Evolutionary conservation across 441 rosid genomes (phyloP).

Genomic region (Gossypium gossypioides): DNA sequence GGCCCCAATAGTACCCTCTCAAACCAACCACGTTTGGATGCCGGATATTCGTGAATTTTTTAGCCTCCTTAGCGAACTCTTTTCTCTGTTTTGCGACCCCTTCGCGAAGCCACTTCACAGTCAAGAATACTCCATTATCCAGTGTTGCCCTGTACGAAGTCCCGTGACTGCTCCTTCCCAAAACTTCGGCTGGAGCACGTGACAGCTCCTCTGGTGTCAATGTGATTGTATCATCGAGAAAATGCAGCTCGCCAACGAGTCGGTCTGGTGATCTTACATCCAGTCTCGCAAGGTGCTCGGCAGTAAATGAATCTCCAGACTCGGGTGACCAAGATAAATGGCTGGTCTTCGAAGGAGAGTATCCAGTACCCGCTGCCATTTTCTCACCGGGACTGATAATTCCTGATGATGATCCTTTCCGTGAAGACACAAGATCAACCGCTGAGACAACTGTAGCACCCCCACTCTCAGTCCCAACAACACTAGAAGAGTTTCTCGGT

Average conservation of each 20-base stretch:
- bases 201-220: conserved; percentile 90
- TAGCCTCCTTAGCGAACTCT: conserved; percentile 90
- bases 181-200: conserved; percentile 92
- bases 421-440: conserved; percentile 65
- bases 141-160: conserved; percentile 88
- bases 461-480: conserved; percentile 41
- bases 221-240: conserved; percentile 78
- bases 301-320: conserved; percentile 82
- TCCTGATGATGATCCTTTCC: conserved; percentile 78
- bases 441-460: conserved; percentile 72
- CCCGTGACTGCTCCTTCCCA: conserved; percentile 99
- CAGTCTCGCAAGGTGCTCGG: conserved; percentile 69
- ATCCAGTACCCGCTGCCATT: conserved; percentile 48
- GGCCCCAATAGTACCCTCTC: conserved; percentile 98
- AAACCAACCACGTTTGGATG: conserved; percentile 96
- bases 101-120: conserved; percentile 96
- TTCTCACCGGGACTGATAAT: conserved; percentile 75
- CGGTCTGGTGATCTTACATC: conserved; percentile 89
- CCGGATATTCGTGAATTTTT: conserved; percentile 83
- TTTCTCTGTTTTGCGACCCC: conserved; percentile 95
- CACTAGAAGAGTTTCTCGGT: conserved; percentile 42
- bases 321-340: conserved; percentile 81
- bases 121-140: conserved; percentile 73
- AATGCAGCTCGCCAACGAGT: conserved; percentile 85
- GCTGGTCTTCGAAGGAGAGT: conserved; percentile 79